Conservation (phyloP, 1,284 basidiomycete species). For the Malassezia equina region DNA sequence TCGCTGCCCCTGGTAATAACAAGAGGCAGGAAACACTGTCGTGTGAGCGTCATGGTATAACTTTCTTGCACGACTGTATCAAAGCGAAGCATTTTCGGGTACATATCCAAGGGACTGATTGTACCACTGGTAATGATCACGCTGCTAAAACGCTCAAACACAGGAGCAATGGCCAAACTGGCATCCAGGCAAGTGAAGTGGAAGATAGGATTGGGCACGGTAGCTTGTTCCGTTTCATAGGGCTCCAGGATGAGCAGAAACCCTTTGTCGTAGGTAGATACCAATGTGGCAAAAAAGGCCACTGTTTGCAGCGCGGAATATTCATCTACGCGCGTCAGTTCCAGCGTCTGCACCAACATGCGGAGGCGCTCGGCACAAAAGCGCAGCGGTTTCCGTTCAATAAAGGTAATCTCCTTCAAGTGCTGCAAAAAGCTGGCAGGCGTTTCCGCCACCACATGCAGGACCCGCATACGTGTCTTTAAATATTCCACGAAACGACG, state of each 20-base stretch:
- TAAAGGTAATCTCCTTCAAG: conserved; percentile 97
- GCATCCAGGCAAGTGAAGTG: conserved; percentile 97
- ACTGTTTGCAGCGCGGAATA: conserved; percentile 86
- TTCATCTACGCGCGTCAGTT: conserved; percentile 83
- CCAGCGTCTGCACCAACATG: conserved; percentile 83
- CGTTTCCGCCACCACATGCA: conserved; percentile 99
- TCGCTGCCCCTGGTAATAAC: conserved; percentile 96
- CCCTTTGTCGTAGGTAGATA: conserved; percentile 96
- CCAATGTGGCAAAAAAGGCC: conserved; percentile 87
- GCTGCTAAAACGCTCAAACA: conserved; percentile 95
- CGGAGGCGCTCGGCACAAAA: conserved; percentile 94
- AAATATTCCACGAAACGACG: conserved; percentile 98
- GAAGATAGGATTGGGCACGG: conserved; percentile 96
- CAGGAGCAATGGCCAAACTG: conserved; percentile 89
- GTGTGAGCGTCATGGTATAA: conserved; percentile 93
- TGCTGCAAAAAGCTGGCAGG: conserved; percentile 97
- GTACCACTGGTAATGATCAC: conserved; percentile 99
- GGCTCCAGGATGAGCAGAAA: conserved; percentile 96
- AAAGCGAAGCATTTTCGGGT: conserved; percentile 98
- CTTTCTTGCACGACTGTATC: conserved; percentile 93
- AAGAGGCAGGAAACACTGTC: conserved; percentile 94
- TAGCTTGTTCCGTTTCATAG: conserved; percentile 96
- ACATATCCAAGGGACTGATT: conserved; percentile 97
- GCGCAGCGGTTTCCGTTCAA: conserved; percentile 86
- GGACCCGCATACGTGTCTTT: conserved; percentile 96